Evolutionary conservation across 768 basidiomycete species (phyloP).

Genomic region (Fomitopsis serialis): DNA sequence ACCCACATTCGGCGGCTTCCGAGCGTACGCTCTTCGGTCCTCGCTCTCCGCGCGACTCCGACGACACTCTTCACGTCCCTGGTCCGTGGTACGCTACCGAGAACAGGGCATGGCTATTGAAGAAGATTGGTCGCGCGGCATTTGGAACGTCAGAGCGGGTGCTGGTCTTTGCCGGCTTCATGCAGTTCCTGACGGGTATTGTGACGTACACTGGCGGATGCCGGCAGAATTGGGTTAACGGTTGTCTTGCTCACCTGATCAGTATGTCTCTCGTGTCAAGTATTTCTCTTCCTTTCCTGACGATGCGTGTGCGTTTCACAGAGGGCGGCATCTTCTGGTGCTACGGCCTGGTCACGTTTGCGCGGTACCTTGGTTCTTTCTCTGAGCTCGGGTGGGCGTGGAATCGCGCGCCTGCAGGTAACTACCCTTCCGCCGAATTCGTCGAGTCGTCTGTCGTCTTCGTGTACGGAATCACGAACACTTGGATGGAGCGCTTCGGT

Average conservation of each 20-base stretch:
- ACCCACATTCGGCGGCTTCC: conserved; percentile 40
- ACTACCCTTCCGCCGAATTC: conserved; percentile 63
- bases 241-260: conserved; percentile 87
- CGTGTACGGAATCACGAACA: conserved; percentile 84
- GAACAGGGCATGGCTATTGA: conserved; percentile 22
- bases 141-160: conserved; percentile 55
- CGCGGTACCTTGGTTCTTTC: conserved; percentile 90
- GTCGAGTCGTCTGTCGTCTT: conserved; percentile 81
- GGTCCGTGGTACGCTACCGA: conserved; percentile 17
- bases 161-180: conserved; percentile 70
- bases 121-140: conserved; percentile 37
- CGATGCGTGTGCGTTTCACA: conserved; percentile 23
- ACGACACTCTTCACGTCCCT: conserved; percentile 44
- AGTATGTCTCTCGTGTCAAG: conserved; percentile 43
- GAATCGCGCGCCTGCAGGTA: conserved; percentile 61
- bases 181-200: conserved; percentile 62
- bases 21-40: conserved; percentile 49
- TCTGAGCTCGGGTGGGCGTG: conserved; percentile 92
- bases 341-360: conserved; percentile 85
- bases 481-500: conserved; percentile 97
- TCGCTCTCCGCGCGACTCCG: conserved; percentile 47
- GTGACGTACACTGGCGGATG: conserved; percentile 86
- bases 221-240: conserved; percentile 70
- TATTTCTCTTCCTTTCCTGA: not conserved
- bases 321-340: conserved; percentile 92